These are phyloP conservation scores for Leucocoprinus leucothites DNA, from an alignment of 768 basidiomycete species.

Conservation along the genomic window DNA sequence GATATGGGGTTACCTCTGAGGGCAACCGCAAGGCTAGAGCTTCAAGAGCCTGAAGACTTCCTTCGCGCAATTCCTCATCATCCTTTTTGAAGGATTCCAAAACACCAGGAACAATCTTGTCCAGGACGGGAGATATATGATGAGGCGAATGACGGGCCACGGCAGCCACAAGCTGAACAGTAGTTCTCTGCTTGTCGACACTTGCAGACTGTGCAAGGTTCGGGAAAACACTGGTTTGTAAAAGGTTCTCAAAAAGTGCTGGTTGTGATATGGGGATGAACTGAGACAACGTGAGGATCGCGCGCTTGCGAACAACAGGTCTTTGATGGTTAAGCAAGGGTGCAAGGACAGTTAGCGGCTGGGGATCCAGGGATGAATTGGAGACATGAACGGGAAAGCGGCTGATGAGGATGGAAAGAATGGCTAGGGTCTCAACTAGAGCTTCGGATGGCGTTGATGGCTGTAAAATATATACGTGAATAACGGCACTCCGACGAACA, in stretches of 20 bases:
- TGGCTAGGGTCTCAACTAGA: slow-evolving; percentile 78
- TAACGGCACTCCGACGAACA: neutral
- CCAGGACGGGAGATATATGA: slow-evolving; percentile 59
- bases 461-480: slow-evolving; percentile 31
- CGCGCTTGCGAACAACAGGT: slow-evolving; percentile 89
- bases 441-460: slow-evolving; percentile 74
- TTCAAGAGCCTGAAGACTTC: slow-evolving; percentile 85
- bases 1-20: slow-evolving; percentile 71
- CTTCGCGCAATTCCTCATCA: slow-evolving; percentile 84
- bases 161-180: slow-evolving; percentile 75
- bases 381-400: slow-evolving; percentile 75
- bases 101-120: slow-evolving; percentile 66
- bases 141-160: slow-evolving; percentile 72
- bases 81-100: slow-evolving; percentile 66
- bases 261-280: slow-evolving; percentile 74
- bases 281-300: slow-evolving; percentile 82
- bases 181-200: slow-evolving; percentile 72
- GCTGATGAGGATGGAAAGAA: slow-evolving; percentile 83
- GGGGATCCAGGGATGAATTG: slow-evolving; percentile 46
- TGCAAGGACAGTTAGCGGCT: slow-evolving; percentile 64
- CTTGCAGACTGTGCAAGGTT: slow-evolving; percentile 49
- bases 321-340: slow-evolving; percentile 74
- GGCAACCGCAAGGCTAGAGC: slow-evolving; percentile 82
- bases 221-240: slow-evolving; percentile 58
- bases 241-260: slow-evolving; percentile 56